Base-by-base conservation (phyloP, 345 rosid species). In the Eucalyptus polyanthemos region DNA sequence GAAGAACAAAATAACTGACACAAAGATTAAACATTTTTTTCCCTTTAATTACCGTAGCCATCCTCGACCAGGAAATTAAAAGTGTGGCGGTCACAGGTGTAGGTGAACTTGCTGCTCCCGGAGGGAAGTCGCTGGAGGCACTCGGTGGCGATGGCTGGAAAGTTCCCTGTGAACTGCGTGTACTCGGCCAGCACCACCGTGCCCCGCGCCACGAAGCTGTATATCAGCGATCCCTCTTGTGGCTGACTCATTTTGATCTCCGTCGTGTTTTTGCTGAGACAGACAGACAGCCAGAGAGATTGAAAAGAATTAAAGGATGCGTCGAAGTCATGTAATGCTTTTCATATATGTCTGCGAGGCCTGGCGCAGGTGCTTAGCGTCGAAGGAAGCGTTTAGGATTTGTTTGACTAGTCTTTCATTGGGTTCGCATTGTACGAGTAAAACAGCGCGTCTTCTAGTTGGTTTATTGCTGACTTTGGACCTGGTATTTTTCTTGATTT, bases 181-280 rank as follows among this genome's bases (percentile, higher is more conserved):
- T 37, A 58, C 87, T 89, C 91, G n/a, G 89, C 87, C 65, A 89
- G 60, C 58, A 87, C 83, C 56, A 87, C 87, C 5, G 85, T 87
- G 87, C 91, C 91, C 80, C 89, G 89, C 5, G 87, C 91, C 49
- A 80, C 91, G 9, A 89, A 89, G 86, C 88, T 87, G 86, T 86
- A 87, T 11, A 50, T 47, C 34, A 89, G 80, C 86, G 50, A 37
- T 49, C 87, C 87, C 86, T 87, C 62, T 11, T 37, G 81, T 10
- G 81, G 45, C 88, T 12, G 72, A 47, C 24, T 72, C 90, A 89
- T 89, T 5, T 72, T 22, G 25, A 72, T 37, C 81, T 0, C 12
- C 9, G 14, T 8, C 14, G 81, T 11, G 45, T 19, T 37, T 37
- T 72, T 4, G 27, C 45, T 9, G 25, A 37, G 81, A 72, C 27